phyloP scores from a whole-genome alignment of 495 filamentous ascomycete species.

The Margaritispora aquatica region DNA sequence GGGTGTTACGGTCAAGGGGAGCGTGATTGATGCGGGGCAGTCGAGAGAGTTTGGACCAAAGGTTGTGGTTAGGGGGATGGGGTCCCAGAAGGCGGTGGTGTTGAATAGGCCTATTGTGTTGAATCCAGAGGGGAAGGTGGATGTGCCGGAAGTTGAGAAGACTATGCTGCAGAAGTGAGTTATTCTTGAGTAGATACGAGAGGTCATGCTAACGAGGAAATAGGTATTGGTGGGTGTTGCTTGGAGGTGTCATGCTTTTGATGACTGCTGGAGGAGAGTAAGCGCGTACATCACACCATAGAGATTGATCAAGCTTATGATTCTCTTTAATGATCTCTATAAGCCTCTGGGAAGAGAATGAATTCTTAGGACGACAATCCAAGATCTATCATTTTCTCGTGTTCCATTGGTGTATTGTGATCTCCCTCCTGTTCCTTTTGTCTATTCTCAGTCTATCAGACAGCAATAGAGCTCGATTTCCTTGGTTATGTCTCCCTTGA shows the following conservation, averaged over 20 bases:
- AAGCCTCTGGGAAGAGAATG: too few relatives aligned
- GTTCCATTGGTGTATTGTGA: too few relatives aligned
- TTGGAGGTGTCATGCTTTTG: constrained; percentile 26
- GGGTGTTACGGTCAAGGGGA: constrained; percentile 34
- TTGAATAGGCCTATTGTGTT: constrained; percentile 63
- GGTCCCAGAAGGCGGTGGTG: constrained; percentile 44
- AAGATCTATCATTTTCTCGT: too few relatives aligned
- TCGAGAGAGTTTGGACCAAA: constrained; percentile 51
- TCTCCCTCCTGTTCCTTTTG: too few relatives aligned
- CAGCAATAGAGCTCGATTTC: too few relatives aligned
- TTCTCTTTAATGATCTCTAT: too few relatives aligned
- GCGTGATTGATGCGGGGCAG: constrained; percentile 45
- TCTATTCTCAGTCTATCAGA: too few relatives aligned
- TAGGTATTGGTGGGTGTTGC: constrained; percentile 44
- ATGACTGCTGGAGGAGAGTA: constrained; percentile 31
- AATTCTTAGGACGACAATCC: too few relatives aligned
- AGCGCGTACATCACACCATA: not conserved
- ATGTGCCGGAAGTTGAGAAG: constrained; percentile 51
- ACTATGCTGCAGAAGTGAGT: constrained; percentile 65
- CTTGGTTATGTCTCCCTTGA: too few relatives aligned
- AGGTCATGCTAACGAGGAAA: not conserved
- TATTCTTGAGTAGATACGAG: constrained; percentile 5
- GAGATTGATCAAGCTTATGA: not conserved
- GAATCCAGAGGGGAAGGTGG: constrained; percentile 51
- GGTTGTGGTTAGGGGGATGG: constrained; percentile 41